Percentiles rank a stretch among this genome's conserved stretches.
These are phyloP conservation scores for Vanrija sp. DNA, from an alignment of 1,284 basidiomycete genomes.

Conservation along the genomic window DNA sequence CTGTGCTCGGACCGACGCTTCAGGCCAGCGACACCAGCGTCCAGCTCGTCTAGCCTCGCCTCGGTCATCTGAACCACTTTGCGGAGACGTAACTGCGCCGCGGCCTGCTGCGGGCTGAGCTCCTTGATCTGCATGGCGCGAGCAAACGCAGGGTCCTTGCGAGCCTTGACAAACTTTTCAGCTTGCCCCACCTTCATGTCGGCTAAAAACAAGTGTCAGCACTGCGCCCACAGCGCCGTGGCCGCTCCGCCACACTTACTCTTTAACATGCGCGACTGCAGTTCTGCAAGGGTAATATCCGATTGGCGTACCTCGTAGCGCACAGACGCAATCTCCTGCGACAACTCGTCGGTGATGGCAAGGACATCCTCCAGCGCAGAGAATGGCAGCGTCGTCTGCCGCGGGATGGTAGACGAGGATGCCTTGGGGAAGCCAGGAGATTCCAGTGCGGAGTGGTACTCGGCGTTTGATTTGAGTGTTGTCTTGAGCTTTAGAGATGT, in stretches of 20 bases:
- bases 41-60: conserved; percentile 47
- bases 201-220: conserved; percentile 29
- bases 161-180: conserved; percentile 52
- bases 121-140: conserved; percentile 52
- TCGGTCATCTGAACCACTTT: conserved; percentile 48
- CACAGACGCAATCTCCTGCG: conserved; percentile 30
- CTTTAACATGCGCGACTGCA: conserved; percentile 52
- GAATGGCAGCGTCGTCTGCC: conserved; percentile 36
- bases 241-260: conserved; percentile 34
- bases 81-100: conserved; percentile 51
- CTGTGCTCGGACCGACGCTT: conserved; percentile 27
- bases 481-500: conserved; percentile 34
- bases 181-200: conserved; percentile 52
- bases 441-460: conserved; percentile 29
- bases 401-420: conserved; percentile 14
- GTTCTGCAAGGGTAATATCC: conserved; percentile 44
- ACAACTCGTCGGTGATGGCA: conserved; percentile 24
- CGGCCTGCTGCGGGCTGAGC: conserved; percentile 53
- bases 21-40: conserved; percentile 30
- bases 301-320: conserved; percentile 21
- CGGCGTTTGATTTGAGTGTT: conserved; percentile 29
- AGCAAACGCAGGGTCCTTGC: conserved; percentile 51
- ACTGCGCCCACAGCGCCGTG: not conserved
- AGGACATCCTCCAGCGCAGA: conserved; percentile 30
- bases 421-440: conserved; percentile 16